These are phyloP conservation scores for Beta macrorhiza DNA, from an alignment of 179 eudicot species.

Conservation along the genomic window DNA sequence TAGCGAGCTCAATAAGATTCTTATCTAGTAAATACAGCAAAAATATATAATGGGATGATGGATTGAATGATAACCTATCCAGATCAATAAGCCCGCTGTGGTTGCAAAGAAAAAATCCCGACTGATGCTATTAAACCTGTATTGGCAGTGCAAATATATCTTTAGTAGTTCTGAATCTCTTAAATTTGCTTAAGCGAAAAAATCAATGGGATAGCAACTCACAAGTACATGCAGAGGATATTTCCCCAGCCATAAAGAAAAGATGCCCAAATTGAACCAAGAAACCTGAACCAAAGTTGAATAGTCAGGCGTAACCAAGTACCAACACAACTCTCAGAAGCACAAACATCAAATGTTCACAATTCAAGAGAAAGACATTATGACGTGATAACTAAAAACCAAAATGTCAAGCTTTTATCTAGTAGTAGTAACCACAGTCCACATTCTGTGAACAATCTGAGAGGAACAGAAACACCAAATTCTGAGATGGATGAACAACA, in stretches of 20 bases:
- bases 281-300: conserved; percentile 60
- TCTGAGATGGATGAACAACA: conserved; percentile 15
- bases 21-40: background rate
- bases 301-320: background rate
- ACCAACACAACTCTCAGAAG: background rate
- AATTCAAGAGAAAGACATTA: background rate
- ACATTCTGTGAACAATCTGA: conserved; percentile 4
- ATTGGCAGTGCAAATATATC: conserved; percentile 11
- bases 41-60: background rate
- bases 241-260: conserved; percentile 95
- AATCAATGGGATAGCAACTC: conserved; percentile 24
- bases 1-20: background rate
- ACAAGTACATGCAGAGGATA: conserved; percentile 79
- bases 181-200: background rate
- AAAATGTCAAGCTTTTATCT: background rate
- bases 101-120: conserved; percentile 74
- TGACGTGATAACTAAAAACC: background rate
- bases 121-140: conserved; percentile 77
- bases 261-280: conserved; percentile 84
- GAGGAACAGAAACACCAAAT: background rate
- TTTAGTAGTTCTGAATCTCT: background rate
- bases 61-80: conserved; percentile 63
- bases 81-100: conserved; percentile 60
- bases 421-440: background rate
- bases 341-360: background rate